phyloP scores from a whole-genome alignment of 306 rosid species.

The Styphnolobium japonicum region DNA sequence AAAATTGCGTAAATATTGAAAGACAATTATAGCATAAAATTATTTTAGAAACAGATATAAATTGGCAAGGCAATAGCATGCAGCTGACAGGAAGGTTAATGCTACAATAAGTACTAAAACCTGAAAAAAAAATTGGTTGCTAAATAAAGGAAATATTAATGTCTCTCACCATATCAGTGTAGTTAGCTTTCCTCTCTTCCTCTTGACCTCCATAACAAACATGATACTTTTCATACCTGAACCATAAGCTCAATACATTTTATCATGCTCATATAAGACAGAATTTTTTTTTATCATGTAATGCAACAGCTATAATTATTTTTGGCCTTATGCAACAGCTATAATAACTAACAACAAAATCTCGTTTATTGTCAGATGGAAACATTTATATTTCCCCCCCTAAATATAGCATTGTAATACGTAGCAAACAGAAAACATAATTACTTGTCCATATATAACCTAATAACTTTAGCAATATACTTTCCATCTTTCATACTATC shows the following conservation, averaged over 20 bases:
- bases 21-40: not conserved
- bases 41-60: no score
- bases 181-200: slow-evolving; percentile 72
- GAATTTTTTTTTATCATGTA: no score
- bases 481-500: not conserved
- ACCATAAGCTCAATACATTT: slow-evolving; percentile 20
- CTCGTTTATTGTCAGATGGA: not conserved
- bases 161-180: slow-evolving; percentile 69
- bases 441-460: not conserved
- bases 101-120: not conserved
- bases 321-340: no score
- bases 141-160: not conserved
- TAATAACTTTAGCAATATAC: not conserved
- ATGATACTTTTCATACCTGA: slow-evolving; percentile 89
- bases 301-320: no score
- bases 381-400: not conserved
- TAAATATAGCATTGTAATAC: not conserved
- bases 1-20: not conserved
- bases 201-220: slow-evolving; percentile 70
- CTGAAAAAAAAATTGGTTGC: not conserved
- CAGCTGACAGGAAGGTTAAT: not conserved
- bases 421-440: not conserved
- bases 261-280: not conserved
- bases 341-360: not conserved
- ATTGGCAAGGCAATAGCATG: not conserved